A percentile compares a stretch with the other conserved stretches of the same genome.
phyloP scores from a whole-genome alignment of 805 yeast genomes.

The Metschnikowia matae region DNA sequence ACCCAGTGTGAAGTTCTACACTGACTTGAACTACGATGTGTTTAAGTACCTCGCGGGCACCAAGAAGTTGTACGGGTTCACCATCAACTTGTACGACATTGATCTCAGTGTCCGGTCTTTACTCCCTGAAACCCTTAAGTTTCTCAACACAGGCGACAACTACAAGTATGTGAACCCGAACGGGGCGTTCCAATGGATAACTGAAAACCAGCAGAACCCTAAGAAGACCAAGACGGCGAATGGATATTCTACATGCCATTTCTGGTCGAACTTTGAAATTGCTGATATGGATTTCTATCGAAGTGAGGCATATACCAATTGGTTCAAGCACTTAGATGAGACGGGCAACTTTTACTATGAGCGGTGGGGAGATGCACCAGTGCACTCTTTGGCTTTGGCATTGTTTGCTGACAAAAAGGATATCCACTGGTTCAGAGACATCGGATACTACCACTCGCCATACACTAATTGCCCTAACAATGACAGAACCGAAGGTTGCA shows the following conservation, averaged over 20 bases:
- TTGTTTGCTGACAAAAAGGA: slow-evolving; percentile 64
- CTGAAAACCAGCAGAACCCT: slow-evolving; percentile 51
- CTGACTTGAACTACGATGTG: slow-evolving; percentile 71
- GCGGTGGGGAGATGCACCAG: slow-evolving; percentile 94
- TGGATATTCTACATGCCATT: slow-evolving; percentile 70
- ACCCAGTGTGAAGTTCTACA: slow-evolving; percentile 64
- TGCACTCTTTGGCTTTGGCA: slow-evolving; percentile 70
- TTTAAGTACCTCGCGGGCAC: slow-evolving; percentile 69
- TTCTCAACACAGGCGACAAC: slow-evolving; percentile 52
- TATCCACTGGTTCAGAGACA: slow-evolving; percentile 85
- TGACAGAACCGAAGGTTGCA: slow-evolving; percentile 42
- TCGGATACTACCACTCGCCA: slow-evolving; percentile 74
- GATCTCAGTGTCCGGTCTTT: slow-evolving; percentile 58
- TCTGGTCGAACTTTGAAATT: slow-evolving; percentile 88
- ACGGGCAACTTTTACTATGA: slow-evolving; percentile 85
- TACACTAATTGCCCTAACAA: slow-evolving; percentile 71
- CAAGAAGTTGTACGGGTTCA: slow-evolving; percentile 69
- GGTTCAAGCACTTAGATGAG: slow-evolving; percentile 60
- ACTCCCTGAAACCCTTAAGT: slow-evolving; percentile 68
- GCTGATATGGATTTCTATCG: slow-evolving; percentile 80
- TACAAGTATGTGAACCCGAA: slow-evolving; percentile 46
- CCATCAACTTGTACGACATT: slow-evolving; percentile 64
- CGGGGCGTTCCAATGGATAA: slow-evolving; percentile 52
- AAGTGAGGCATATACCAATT: slow-evolving; percentile 58
- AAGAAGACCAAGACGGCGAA: slow-evolving; percentile 38